Evolutionary conservation across 1,139 yeast genomes (phyloP), one percentile per base, ranked within the genome.

Genomic region (Pneumocystis jirovecii): DNA sequence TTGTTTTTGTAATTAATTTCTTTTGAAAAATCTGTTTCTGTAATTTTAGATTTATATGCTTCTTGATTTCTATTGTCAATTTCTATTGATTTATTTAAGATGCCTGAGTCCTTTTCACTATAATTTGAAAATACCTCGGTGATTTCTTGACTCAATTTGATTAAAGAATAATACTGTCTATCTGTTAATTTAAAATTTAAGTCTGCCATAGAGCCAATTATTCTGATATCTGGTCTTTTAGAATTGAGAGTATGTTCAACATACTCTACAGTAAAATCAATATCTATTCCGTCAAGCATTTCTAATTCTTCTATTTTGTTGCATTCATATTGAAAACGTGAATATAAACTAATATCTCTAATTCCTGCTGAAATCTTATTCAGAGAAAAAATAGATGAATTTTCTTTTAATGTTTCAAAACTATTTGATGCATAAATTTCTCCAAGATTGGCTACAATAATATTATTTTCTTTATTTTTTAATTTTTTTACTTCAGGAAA

Each of bases 371-470:
- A 73, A 21, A 86, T 82, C 17, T 80, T 73, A 69, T 86, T 85
- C 63, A 84, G 77, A 8, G 76, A 72, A 1, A 72, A 65, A 3
- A 68, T 69, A 0, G 69, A 70, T 2, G 64, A 68, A 4, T 67
- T 65, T 3, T 70, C 74, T 4, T 68, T 72, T 7, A 73, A 69
- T 6, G 71, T 71, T 1, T 73, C 71, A 72, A 89, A 89, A 15
- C 76, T 75, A 74, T 91, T 93, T 3, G 81, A 77, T 34, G 91
- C 84, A 71, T 82, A 87, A 12, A 93, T 77, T 73, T 93, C 96
- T 68, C 99, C 99, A 66, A 91, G 78, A 70, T 88, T 84, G 5
- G 88, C 83, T 0, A 86, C 84, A 35, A 93, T 74, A 37, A 81
- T 79, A 72, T 93, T 93, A 71, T 81, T 83, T 8, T 70, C 71